Percentiles rank a stretch among this genome's conserved stretches.
phyloP scores from a whole-genome alignment of 768 basidiomycete species.

The Suillus alpinus region DNA sequence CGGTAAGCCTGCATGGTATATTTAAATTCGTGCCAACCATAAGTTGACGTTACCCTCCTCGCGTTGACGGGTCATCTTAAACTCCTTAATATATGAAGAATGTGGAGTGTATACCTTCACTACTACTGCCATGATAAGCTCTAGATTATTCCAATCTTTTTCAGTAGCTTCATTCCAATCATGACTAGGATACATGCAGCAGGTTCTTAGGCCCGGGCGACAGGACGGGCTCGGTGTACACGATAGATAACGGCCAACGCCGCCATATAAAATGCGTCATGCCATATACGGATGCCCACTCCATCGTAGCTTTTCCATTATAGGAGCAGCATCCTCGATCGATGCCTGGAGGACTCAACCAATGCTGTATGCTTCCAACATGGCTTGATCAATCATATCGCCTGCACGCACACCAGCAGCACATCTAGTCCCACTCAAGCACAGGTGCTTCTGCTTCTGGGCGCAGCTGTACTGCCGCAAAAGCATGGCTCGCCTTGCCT shows the following conservation, averaged over 20 bases:
- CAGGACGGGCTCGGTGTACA: not conserved
- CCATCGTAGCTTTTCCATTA: not conserved
- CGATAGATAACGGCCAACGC: not conserved
- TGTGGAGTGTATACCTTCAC: not conserved
- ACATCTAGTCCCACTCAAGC: not conserved
- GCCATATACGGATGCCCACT: no score
- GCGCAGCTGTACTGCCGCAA: not conserved
- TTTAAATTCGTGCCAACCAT: not conserved
- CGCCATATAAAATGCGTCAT: not conserved
- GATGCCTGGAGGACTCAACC: not conserved
- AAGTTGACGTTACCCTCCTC: not conserved
- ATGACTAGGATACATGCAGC: not conserved
- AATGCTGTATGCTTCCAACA: not conserved
- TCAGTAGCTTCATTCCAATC: not conserved
- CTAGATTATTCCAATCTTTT: not conserved
- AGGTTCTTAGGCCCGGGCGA: not conserved
- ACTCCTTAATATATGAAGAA: not conserved
- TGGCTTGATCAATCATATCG: not conserved
- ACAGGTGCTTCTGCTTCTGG: not conserved
- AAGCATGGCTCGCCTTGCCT: not conserved
- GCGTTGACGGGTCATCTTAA: not conserved
- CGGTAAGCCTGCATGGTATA: not conserved
- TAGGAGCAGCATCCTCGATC: not conserved
- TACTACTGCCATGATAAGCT: not conserved
- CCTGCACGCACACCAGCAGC: not conserved